Percentiles rank a stretch among this genome's conserved stretches.
Conservation (phyloP, 345 rosid species). For the Lepidium didymum region DNA sequence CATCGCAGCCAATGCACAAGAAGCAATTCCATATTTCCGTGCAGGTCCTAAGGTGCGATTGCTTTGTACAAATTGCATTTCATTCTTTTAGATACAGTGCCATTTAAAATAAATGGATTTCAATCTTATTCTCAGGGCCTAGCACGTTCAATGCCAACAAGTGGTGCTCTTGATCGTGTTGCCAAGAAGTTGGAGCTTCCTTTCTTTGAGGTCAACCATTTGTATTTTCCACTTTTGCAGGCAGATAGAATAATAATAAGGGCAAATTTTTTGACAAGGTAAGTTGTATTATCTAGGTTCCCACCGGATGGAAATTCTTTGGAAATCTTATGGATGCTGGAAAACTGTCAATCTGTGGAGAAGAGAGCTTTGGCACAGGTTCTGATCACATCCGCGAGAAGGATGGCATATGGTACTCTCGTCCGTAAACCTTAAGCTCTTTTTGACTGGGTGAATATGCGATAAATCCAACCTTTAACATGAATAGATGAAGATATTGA, state of each 20-base stretch:
- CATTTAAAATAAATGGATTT: background rate
- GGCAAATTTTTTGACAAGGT: constrained; percentile 10
- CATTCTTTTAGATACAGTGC: background rate
- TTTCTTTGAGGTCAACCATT: constrained; percentile 67
- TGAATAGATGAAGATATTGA: background rate
- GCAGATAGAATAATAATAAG: background rate
- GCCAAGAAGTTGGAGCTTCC: constrained; percentile 76
- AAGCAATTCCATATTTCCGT: constrained; percentile 75
- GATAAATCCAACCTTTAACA: background rate
- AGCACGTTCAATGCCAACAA: constrained; percentile 97
- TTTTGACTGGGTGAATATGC: background rate
- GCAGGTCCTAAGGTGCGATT: constrained; percentile 66
- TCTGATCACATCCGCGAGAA: constrained; percentile 97
- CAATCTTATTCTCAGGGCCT: constrained; percentile 51
- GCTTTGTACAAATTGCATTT: background rate
- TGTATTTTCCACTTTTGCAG: background rate
- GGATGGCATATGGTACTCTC: constrained; percentile 87
- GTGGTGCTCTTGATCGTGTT: constrained; percentile 94
- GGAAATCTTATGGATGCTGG: constrained; percentile 98
- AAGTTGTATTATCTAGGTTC: constrained; percentile 51
- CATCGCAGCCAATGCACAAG: constrained; percentile 85
- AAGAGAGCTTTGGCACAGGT: constrained; percentile 97
- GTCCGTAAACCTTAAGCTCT: background rate
- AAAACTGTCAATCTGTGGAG: constrained; percentile 88
- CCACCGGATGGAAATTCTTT: constrained; percentile 96